Conservation (phyloP, 192 early-diverging fungal species). For the Coemansia javaensis region DNA sequence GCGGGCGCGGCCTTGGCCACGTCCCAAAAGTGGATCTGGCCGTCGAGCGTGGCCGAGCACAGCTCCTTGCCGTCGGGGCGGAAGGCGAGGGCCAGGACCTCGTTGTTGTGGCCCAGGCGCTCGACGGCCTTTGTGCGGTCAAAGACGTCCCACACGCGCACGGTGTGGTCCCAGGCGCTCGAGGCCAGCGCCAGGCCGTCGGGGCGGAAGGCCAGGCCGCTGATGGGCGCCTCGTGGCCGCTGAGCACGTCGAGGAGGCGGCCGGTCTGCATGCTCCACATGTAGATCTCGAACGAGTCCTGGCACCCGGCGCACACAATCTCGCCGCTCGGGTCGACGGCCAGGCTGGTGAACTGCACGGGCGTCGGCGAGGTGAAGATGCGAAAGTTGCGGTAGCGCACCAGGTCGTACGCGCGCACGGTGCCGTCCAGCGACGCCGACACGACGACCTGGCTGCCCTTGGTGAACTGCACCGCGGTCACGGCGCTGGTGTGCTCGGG, state of each 20-base stretch:
- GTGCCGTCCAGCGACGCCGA: conserved; percentile 96
- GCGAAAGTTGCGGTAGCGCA: conserved; percentile 97
- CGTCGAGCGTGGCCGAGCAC: conserved; percentile 83
- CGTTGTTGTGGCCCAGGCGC: conserved; percentile 69
- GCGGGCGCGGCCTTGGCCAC: conserved; percentile 66
- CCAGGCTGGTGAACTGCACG: conserved; percentile 88
- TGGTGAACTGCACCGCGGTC: conserved; percentile 81
- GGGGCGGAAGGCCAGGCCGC: conserved; percentile 78
- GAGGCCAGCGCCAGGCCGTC: conserved; percentile 75
- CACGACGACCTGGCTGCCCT: conserved; percentile 84
- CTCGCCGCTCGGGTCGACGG: conserved; percentile 95
- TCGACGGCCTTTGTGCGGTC: conserved; percentile 75
- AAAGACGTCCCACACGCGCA: conserved; percentile 93
- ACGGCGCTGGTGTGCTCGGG: conserved; percentile 83
- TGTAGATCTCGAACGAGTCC: conserved; percentile 95
- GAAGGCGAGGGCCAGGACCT: conserved; percentile 83
- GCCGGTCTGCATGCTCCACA: conserved; percentile 99
- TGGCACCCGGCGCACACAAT: conserved; percentile 90
- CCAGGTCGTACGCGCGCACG: conserved; percentile 95
- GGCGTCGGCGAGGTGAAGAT: conserved; percentile 95
- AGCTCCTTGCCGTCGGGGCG: conserved; percentile 89
- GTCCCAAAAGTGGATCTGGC: conserved; percentile 93
- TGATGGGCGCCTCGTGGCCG: conserved; percentile 92
- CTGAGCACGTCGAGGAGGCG: conserved; percentile 89
- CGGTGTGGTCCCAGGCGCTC: conserved; percentile 88